Evolutionary conservation across 805 yeast genomes (phyloP).

Genomic region (Metschnikowia sp.): DNA sequence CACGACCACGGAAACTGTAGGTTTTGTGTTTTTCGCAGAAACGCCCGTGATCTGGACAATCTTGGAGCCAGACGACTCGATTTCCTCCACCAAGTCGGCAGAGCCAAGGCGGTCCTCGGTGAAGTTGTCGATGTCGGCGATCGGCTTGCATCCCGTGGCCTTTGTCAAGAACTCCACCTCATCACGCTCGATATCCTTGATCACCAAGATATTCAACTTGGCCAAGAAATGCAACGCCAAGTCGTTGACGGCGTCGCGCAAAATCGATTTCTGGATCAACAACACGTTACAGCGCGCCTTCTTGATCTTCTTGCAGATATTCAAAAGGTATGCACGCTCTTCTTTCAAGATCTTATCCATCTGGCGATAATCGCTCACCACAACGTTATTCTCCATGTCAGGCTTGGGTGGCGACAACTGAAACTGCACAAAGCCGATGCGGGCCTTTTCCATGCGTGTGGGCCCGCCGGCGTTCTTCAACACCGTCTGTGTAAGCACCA

Average conservation of each 20-base stretch:
- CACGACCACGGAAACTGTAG: slow-evolving; percentile 84
- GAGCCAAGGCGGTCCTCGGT: slow-evolving; percentile 88
- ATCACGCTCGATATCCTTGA: slow-evolving; percentile 93
- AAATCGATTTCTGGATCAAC: slow-evolving; percentile 85
- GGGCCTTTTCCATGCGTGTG: slow-evolving; percentile 88
- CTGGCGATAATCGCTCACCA: slow-evolving; percentile 96
- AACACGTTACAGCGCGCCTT: slow-evolving; percentile 94
- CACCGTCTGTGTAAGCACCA: slow-evolving; percentile 87
- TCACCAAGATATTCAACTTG: slow-evolving; percentile 88
- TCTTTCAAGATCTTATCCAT: slow-evolving; percentile 98
- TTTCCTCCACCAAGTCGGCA: slow-evolving; percentile 91
- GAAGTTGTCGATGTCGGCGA: slow-evolving; percentile 91
- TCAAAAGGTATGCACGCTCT: slow-evolving; percentile 91
- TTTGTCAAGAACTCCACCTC: slow-evolving; percentile 87
- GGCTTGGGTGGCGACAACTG: slow-evolving; percentile 97
- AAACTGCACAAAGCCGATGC: slow-evolving; percentile 85
- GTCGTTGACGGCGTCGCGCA: slow-evolving; percentile 93
- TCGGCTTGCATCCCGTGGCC: slow-evolving; percentile 90
- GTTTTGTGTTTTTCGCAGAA: slow-evolving; percentile 46
- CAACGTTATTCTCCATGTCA: slow-evolving; percentile 95
- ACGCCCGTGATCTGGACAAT: slow-evolving; percentile 86
- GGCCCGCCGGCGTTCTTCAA: slow-evolving; percentile 94
- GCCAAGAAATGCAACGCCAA: slow-evolving; percentile 91
- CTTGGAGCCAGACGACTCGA: slow-evolving; percentile 83
- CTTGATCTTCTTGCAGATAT: slow-evolving; percentile 93